Evolutionary conservation across 768 basidiomycete genomes (phyloP).

Genomic region (Suillus brevipes): DNA sequence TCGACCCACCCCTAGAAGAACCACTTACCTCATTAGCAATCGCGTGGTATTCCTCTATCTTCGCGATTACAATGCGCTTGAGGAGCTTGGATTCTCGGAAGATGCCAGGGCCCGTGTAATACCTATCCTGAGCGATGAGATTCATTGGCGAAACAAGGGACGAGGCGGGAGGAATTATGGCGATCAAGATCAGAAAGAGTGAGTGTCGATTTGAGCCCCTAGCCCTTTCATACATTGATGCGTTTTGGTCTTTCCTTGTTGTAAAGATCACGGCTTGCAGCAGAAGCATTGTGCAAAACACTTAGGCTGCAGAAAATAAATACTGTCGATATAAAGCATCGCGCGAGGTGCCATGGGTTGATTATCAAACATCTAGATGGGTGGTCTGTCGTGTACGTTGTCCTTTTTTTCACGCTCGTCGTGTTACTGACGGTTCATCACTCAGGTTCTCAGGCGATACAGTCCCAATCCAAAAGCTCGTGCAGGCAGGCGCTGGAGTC

Average conservation of each 20-base stretch:
- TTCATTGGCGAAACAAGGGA: constrained; percentile 47
- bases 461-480: constrained; percentile 66
- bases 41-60: constrained; percentile 63
- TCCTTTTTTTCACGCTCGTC: not conserved
- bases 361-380: constrained; percentile 68
- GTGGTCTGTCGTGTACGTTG: constrained; percentile 44
- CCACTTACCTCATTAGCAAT: constrained; percentile 74
- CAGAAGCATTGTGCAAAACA: constrained; percentile 43
- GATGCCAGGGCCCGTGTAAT: constrained; percentile 50
- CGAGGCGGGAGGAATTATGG: not conserved
- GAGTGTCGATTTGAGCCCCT: not conserved
- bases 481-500: constrained; percentile 60
- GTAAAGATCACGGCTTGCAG: constrained; percentile 45
- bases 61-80: constrained; percentile 67
- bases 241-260: not conserved
- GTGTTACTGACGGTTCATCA: constrained; percentile 1
- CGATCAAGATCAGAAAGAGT: constrained; percentile 4
- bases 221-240: not conserved
- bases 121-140: constrained; percentile 52
- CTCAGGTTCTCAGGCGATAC: constrained; percentile 92
- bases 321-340: constrained; percentile 75
- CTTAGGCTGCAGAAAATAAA: constrained; percentile 61
- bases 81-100: constrained; percentile 65
- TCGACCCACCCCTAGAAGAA: constrained; percentile 56
- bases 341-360: constrained; percentile 69